These are phyloP conservation scores for Rhizophagus prolifer DNA, from an alignment of 192 early-diverging fungal species.

Conservation along the genomic window DNA sequence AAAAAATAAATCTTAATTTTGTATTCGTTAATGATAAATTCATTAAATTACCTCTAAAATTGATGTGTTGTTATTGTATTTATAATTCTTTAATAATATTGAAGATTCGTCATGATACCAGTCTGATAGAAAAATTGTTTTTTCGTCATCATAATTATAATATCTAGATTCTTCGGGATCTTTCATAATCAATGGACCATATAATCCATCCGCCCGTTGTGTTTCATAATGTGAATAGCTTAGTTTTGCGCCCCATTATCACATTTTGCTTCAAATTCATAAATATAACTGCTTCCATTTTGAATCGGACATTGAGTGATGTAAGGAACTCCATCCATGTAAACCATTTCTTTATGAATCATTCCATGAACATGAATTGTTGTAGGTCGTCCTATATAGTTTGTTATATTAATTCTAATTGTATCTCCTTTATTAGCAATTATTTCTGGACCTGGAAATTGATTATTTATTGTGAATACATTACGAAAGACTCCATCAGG, in stretches of 20 bases:
- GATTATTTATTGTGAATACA: background rate
- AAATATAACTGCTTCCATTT: constrained; percentile 40
- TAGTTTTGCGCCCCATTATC: background rate
- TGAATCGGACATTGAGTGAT: constrained; percentile 59
- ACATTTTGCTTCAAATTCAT: constrained; percentile 41
- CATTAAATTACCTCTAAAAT: background rate
- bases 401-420: constrained; percentile 21
- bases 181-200: constrained; percentile 41
- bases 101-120: constrained; percentile 48
- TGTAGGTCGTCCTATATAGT: constrained; percentile 45
- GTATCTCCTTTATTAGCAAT: background rate
- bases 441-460: constrained; percentile 3
- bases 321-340: constrained; percentile 59
- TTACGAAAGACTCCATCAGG: background rate
- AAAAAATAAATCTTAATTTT: background rate
- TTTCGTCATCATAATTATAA: constrained; percentile 45
- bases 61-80: constrained; percentile 14
- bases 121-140: constrained; percentile 37
- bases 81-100: constrained; percentile 26
- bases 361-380: constrained; percentile 55
- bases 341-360: constrained; percentile 37
- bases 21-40: background rate
- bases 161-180: constrained; percentile 37
- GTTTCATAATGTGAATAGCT: constrained; percentile 47
- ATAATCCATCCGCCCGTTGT: constrained; percentile 45